Conservation (phyloP, 2,329 filamentous ascomycete species). For the Ceratocystis papillata region DNA sequence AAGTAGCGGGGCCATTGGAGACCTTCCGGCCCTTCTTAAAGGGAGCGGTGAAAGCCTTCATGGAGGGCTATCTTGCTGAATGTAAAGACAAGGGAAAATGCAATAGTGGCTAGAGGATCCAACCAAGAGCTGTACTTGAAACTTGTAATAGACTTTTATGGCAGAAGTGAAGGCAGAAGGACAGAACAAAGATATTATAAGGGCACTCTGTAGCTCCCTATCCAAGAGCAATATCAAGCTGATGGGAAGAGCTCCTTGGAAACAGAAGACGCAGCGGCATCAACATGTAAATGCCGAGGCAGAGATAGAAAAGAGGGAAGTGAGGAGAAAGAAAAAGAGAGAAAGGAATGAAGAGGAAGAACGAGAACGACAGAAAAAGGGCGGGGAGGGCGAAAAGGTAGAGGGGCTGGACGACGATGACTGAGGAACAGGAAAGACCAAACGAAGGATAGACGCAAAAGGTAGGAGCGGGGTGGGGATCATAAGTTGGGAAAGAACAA, state of each 20-base stretch:
- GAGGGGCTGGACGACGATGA: background rate
- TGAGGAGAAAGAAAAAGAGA: background rate
- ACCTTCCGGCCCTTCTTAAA: constrained; percentile 23
- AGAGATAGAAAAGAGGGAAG: background rate
- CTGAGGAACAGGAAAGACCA: background rate
- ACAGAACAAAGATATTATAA: background rate
- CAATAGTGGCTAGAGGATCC: background rate
- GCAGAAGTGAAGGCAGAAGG: background rate
- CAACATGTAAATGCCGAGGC: constrained; percentile 1
- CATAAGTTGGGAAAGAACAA: constrained; percentile 9
- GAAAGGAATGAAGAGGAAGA: background rate
- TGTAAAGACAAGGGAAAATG: background rate
- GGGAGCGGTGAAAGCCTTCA: constrained; percentile 24
- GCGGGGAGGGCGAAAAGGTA: background rate
- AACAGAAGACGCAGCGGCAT: background rate
- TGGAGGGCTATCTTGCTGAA: background rate
- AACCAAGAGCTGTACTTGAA: background rate
- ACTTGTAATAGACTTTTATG: background rate
- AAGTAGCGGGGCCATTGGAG: constrained; percentile 4
- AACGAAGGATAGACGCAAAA: background rate
- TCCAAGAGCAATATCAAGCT: background rate
- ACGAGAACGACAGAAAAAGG: background rate
- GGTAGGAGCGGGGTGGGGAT: background rate
- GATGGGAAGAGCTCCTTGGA: background rate
- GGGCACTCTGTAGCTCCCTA: background rate